Base-by-base conservation (phyloP, 1,284 basidiomycete species). In the Cutaneotrichosporon spelunceum region DNA sequence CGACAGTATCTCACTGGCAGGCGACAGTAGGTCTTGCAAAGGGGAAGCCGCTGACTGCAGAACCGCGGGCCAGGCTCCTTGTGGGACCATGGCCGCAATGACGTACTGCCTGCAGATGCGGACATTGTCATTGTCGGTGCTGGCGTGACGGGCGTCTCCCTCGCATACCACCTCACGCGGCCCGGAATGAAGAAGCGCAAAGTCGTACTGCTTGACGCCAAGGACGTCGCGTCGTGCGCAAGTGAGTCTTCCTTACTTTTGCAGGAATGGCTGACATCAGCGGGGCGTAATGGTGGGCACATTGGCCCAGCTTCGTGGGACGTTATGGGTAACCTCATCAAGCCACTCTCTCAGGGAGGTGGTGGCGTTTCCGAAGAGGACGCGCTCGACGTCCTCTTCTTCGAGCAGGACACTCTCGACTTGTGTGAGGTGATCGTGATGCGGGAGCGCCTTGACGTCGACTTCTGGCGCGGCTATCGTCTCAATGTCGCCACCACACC, bases 351-450 rank as follows among this genome's bases (percentile, higher is more conserved):
- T 19, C 27, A 34, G 10, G 44, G 49, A 48, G 5, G 53, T 66
- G 30, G 67, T 1, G 74, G 74, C 0, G 53, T 74, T 11, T 62
- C 63, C 66, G 74, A 78, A 6, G 82, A 84, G 8, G 66, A 72
- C 29, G 70, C 68, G 2, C 39, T 72, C 7, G 68, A 70, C 11
- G 74, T 84, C 3, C 81, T 91, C 62, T 86, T 90, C 57, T 59
- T 66, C 16, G 75, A 79, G 6, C 87, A 87, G 45, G 85, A 85
- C 66, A 86, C 83, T n/a, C 86, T 91, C 84, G 88, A 91, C 72
- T 84, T 84, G 3, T 72, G 72, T 1, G 83, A 83, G 16, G 84
- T 88, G 52, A 88, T 91, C 84, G 77, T 73, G 11, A 26, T 66
- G 44, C 54, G 63, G 30, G 67, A 73, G 50, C 56, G 53, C 6